phyloP scores from a whole-genome alignment of 2,329 filamentous ascomycete genomes.

The Beauveria bassiana region DNA sequence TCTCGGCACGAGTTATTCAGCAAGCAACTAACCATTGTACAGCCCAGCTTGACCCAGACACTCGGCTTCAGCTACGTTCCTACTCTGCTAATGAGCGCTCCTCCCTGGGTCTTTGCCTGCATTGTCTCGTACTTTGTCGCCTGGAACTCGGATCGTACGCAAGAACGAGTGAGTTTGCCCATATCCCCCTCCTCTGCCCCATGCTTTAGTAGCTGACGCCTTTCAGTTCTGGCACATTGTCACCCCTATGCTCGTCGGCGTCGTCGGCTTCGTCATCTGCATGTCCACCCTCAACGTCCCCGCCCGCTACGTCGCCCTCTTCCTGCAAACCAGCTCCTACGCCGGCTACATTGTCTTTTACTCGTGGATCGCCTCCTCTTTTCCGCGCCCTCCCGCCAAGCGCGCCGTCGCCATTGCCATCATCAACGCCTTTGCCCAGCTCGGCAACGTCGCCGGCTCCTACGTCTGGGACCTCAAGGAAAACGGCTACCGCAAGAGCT shows the following conservation, averaged over 20 bases:
- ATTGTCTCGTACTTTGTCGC: conserved; percentile 47
- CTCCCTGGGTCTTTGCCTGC: conserved; percentile 52
- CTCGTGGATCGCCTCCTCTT: conserved; percentile 50
- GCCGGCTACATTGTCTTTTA: conserved; percentile 52
- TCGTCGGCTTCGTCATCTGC: conserved; percentile 51
- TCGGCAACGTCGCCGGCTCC: conserved; percentile 52
- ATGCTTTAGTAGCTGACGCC: background rate
- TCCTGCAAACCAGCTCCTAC: conserved; percentile 51
- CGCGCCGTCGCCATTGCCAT: conserved; percentile 53
- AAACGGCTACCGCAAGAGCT: conserved; percentile 55
- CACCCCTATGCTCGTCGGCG: conserved; percentile 43
- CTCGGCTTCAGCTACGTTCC: conserved; percentile 45
- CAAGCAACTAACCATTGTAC: conserved; percentile 9
- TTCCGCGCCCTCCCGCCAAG: conserved; percentile 52
- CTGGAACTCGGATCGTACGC: conserved; percentile 47
- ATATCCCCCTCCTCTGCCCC: background rate
- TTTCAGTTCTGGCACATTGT: conserved; percentile 51
- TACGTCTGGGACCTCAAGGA: conserved; percentile 55
- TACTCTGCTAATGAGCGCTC: conserved; percentile 47
- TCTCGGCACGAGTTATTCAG: background rate
- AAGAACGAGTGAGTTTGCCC: conserved; percentile 39
- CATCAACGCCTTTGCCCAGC: conserved; percentile 51
- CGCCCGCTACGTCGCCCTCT: conserved; percentile 52
- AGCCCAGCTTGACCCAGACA: conserved; percentile 44
- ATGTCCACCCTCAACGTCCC: conserved; percentile 49